Base-by-base conservation (phyloP, 2,329 filamentous ascomycete species). In the Gaeumannomyces sp. region DNA sequence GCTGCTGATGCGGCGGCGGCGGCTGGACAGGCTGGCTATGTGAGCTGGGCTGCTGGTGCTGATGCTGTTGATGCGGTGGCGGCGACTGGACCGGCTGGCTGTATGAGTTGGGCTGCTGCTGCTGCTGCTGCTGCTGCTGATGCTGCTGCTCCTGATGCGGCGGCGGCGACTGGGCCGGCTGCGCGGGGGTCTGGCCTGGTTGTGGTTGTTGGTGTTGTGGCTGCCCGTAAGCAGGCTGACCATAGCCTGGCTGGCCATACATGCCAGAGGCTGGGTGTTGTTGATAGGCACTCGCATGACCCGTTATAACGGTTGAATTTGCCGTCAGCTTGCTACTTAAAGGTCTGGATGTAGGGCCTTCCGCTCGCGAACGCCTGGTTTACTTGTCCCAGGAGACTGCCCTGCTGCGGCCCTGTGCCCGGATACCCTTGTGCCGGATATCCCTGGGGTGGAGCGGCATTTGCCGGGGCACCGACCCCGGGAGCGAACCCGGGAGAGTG, bases 171-270 rank as follows among this genome's bases (percentile, higher is more conserved):
- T 45, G 38, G 11, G 7, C 16, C 38, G 19, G 38, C 59, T 60
- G 59, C 16, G 16, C 16, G 14, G 38, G 38, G 28, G 28, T 5
- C 28, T 60, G 58, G 25, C 19, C 19, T 33, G 25, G 11, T 19
- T 28, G 28, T 35, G 38, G 59, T 22, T 59, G 28, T 13, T 60
- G 59, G 3, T 59, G 27, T 10, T 28, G 59, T 31, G 27, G 59
- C 6, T 60, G 59, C 7, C 59, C 31, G 31, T 31, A 35, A 7
- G 59, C 27, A 8, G 59, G 14, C 59, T 33, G 59, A 14, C 59
- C 59, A 16, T 60, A 60, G 22, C 27, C 59, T 25, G 59, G 59
- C 22, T 60, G 59, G 22, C 59, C 59, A 13, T 60, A 60, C 45
- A n/a, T n/a, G 45, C 45, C 45, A n/a, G 45, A 11, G 29, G 10